Evolutionary conservation across 331 rosid species (phyloP).

Genomic region (Malus hybrid): DNA sequence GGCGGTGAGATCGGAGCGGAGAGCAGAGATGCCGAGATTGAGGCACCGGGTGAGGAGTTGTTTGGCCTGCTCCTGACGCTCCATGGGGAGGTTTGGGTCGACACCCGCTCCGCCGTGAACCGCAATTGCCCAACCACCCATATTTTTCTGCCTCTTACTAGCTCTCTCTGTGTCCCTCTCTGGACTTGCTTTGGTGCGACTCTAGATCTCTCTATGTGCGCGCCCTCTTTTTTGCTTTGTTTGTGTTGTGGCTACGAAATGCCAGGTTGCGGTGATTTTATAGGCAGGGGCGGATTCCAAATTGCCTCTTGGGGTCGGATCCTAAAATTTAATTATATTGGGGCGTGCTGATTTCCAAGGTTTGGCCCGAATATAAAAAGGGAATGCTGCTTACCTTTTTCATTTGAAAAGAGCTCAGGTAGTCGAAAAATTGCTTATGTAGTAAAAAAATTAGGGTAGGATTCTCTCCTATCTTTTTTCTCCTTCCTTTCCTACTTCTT

Average conservation of each 20-base stretch:
- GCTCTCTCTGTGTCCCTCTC: neutral
- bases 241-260: neutral
- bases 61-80: slow-evolving; percentile 77
- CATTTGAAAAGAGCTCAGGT: no score
- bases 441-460: no score
- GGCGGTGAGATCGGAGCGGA: slow-evolving; percentile 63
- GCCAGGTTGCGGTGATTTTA: slow-evolving; percentile 2
- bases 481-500: no score
- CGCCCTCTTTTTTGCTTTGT: neutral
- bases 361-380: neutral
- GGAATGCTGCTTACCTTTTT: no score
- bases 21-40: slow-evolving; percentile 70
- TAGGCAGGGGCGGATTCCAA: slow-evolving; percentile 43
- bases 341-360: neutral
- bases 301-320: neutral
- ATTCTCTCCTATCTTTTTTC: no score
- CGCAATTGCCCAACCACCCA: slow-evolving; percentile 87
- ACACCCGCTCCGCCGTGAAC: slow-evolving; percentile 99
- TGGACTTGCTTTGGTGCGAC: neutral
- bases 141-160: neutral
- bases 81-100: slow-evolving; percentile 77
- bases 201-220: neutral
- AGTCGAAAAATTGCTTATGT: no score
- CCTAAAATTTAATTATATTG: neutral
- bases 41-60: slow-evolving; percentile 78